A percentile compares a stretch with the other conserved stretches of the same genome.
These are phyloP conservation scores for Globisporangium uncinulatum DNA, from an alignment of 352 stramenopile genomes.

Conservation along the genomic window DNA sequence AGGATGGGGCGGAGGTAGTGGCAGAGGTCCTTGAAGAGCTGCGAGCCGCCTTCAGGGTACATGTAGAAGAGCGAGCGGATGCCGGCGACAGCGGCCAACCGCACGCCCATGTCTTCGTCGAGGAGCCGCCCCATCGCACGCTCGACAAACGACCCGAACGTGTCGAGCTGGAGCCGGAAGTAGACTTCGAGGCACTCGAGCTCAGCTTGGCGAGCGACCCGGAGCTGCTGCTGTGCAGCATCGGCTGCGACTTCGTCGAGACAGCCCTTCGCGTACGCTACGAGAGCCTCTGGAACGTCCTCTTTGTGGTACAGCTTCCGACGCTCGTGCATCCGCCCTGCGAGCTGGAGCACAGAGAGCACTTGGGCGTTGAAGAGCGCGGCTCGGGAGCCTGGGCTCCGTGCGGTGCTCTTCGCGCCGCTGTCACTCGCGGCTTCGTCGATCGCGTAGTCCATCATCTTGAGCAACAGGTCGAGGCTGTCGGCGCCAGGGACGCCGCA, in stretches of 20 bases:
- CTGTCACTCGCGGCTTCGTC: constrained; percentile 27
- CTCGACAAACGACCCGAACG: constrained; percentile 54
- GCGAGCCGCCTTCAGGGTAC: constrained; percentile 61
- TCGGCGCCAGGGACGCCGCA: constrained; percentile 50
- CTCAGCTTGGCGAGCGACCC: constrained; percentile 28
- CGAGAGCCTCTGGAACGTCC: constrained; percentile 34
- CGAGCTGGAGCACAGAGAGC: constrained; percentile 34
- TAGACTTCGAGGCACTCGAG: constrained; percentile 56
- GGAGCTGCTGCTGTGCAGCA: constrained; percentile 16
- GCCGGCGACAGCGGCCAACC: constrained; percentile 30
- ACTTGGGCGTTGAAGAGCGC: constrained; percentile 53
- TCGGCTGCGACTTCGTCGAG: constrained; percentile 18
- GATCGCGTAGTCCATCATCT: constrained; percentile 44
- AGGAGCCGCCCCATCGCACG: constrained; percentile 33
- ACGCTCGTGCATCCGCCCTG: constrained; percentile 44
- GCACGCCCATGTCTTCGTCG: constrained; percentile 55
- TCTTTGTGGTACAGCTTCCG: constrained; percentile 51
- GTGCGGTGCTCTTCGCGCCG: constrained; percentile 12
- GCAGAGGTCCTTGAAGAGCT: constrained; percentile 54
- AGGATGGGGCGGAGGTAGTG: constrained; percentile 27
- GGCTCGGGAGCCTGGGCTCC: constrained; percentile 19
- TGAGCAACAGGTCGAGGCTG: constrained; percentile 50
- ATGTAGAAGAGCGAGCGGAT: constrained; percentile 77
- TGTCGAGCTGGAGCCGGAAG: constrained; percentile 51
- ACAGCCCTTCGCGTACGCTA: constrained; percentile 36